phyloP scores from a whole-genome alignment of 805 yeast species.

The Starmerella stigmatis region DNA sequence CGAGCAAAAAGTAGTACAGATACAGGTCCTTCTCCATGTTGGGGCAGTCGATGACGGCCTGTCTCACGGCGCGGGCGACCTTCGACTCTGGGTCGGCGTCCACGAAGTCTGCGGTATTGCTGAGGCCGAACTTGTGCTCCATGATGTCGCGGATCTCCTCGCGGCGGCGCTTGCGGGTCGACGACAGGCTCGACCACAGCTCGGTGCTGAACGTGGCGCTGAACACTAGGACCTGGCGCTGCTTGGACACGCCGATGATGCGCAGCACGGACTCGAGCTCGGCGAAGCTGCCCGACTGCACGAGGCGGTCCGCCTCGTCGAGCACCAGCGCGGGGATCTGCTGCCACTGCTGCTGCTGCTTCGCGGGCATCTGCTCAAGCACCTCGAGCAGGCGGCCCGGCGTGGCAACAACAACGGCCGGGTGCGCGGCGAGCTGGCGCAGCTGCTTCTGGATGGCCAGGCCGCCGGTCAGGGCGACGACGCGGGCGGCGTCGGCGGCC shows the following conservation, averaged over 20 bases:
- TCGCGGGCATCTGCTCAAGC: constrained; percentile 38
- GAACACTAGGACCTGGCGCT: constrained; percentile 79
- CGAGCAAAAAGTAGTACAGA: constrained; percentile 71
- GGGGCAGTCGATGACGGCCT: constrained; percentile 85
- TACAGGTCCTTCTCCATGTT: constrained; percentile 82
- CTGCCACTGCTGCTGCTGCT: constrained; percentile 35
- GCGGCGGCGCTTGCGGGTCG: constrained; percentile 26
- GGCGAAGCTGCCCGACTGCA: constrained; percentile 93
- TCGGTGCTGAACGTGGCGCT: constrained; percentile 66
- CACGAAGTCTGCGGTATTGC: constrained; percentile 53
- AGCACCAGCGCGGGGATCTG: constrained; percentile 48
- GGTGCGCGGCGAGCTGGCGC: constrained; percentile 55
- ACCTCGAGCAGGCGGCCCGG: constrained; percentile 85
- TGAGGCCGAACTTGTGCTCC: constrained; percentile 60
- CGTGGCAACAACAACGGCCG: constrained; percentile 80
- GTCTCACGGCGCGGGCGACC: constrained; percentile 64
- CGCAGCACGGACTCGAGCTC: constrained; percentile 77
- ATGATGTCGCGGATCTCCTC: constrained; percentile 58
- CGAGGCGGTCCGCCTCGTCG: constrained; percentile 91
- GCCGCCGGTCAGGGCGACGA: constrained; percentile 83
- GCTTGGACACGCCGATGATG: constrained; percentile 43
- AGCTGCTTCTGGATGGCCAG: constrained; percentile 88
- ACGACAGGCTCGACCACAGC: constrained; percentile 61
- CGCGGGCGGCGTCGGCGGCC: constrained; percentile 13
- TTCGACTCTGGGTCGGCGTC: constrained; percentile 82